Percentiles rank a stretch among this genome's conserved stretches.
Evolutionary conservation across 2,329 filamentous ascomycete genomes (phyloP).

Genomic region (Chalara sp.): DNA sequence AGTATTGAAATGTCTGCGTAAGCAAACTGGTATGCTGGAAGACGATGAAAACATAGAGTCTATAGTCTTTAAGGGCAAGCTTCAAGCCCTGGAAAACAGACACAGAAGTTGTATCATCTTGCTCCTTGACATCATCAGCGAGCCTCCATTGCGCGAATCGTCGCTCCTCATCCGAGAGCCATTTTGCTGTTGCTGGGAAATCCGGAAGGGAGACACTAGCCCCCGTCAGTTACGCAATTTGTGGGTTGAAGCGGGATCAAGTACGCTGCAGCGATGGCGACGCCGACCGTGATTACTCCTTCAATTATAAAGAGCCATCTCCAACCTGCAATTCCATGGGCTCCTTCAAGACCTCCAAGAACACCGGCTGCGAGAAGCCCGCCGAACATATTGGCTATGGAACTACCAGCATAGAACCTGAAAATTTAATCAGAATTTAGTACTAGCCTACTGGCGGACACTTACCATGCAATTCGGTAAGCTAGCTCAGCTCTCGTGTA

Average conservation of each 20-base stretch:
- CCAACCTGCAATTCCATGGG: conserved; percentile 42
- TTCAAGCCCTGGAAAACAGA: conserved; percentile 33
- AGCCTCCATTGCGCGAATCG: conserved; percentile 46
- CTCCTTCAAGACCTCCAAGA: conserved; percentile 38
- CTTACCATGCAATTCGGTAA: conserved; percentile 32
- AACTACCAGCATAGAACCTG: conserved; percentile 36
- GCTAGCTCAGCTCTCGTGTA: conserved; percentile 9
- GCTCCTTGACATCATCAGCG: conserved; percentile 38
- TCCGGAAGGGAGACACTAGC: conserved; percentile 39
- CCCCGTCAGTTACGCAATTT: neutral
- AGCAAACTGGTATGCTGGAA: conserved; percentile 46
- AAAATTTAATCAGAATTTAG: conserved; percentile 37
- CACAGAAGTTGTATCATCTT: neutral
- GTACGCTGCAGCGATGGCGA: conserved; percentile 18
- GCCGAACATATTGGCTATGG: conserved; percentile 41
- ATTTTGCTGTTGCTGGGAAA: conserved; percentile 45
- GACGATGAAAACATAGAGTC: conserved; percentile 44
- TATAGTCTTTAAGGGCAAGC: conserved; percentile 40
- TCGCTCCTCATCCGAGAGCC: conserved; percentile 45
- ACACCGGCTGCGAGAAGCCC: conserved; percentile 43
- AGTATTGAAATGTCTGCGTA: conserved; percentile 54
- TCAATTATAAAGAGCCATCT: conserved; percentile 45
- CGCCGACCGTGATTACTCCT: conserved; percentile 35
- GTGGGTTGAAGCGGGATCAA: neutral
- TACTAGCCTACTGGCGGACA: conserved; percentile 32